phyloP scores from a whole-genome alignment of 2,329 filamentous ascomycete genomes.

The Helicocarpus griseus region DNA sequence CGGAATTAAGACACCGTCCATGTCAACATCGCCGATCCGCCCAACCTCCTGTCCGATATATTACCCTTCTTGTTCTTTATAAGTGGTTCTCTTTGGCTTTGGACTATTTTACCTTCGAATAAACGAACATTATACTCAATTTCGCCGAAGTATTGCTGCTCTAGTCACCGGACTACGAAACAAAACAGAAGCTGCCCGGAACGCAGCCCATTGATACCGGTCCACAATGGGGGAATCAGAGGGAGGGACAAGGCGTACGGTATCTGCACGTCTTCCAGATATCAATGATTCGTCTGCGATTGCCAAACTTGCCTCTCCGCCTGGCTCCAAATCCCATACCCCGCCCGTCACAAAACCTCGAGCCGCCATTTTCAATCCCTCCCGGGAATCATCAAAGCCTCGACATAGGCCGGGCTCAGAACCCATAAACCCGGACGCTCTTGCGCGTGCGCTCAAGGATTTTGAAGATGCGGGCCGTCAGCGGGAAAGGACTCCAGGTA shows the following conservation, averaged over 20 bases:
- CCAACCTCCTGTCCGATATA: neutral
- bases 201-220: neutral
- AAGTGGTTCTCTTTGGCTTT: neutral
- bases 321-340: slow-evolving; percentile 44
- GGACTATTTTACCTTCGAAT: neutral
- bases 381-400: slow-evolving; percentile 16
- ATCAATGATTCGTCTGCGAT: slow-evolving; percentile 14
- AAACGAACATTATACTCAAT: neutral
- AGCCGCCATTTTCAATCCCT: slow-evolving; percentile 12
- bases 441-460: slow-evolving; percentile 53
- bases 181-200: neutral
- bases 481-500: slow-evolving; percentile 52
- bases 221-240: slow-evolving; percentile 7
- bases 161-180: neutral
- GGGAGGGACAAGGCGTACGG: neutral
- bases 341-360: slow-evolving; percentile 48
- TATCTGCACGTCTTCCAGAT: neutral
- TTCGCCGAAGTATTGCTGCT: neutral
- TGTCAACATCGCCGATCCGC: neutral
- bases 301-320: slow-evolving; percentile 38
- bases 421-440: slow-evolving; percentile 48
- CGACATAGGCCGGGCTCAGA: slow-evolving; percentile 34
- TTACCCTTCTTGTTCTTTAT: neutral
- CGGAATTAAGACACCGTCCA: neutral
- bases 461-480: slow-evolving; percentile 51